A percentile compares a stretch with the other conserved stretches of the same genome.
Evolutionary conservation across 148 eudicot species (phyloP).

Genomic region (Amaranthus hypochondriacus): DNA sequence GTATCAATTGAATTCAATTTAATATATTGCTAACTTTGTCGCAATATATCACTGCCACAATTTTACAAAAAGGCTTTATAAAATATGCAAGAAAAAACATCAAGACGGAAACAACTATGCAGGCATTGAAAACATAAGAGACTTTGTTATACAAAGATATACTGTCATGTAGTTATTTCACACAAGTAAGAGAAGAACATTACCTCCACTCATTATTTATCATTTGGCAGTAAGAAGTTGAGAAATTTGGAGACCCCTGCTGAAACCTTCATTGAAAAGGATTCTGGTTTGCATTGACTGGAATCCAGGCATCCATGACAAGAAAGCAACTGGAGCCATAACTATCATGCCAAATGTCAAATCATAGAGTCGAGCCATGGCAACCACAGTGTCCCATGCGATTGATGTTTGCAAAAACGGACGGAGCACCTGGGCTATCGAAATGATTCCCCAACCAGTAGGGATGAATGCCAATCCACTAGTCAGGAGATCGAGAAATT

Average conservation of each 20-base stretch:
- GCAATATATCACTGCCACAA: too few species aligned
- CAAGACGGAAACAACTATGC: too few species aligned
- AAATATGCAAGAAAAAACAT: too few species aligned
- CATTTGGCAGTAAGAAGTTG: slow-evolving; percentile 68
- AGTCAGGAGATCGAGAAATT: slow-evolving; percentile 56
- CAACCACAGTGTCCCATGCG: slow-evolving; percentile 79
- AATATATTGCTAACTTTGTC: slow-evolving; percentile 1
- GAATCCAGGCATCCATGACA: slow-evolving; percentile 96
- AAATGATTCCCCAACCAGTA: slow-evolving; percentile 85
- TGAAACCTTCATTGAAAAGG: slow-evolving; percentile 87
- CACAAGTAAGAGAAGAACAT: not conserved
- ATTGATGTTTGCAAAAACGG: slow-evolving; percentile 71
- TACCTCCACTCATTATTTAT: slow-evolving; percentile 38
- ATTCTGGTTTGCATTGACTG: slow-evolving; percentile 94
- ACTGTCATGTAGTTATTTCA: too few species aligned
- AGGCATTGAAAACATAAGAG: too few species aligned
- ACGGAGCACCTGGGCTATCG: slow-evolving; percentile 80
- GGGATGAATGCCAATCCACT: slow-evolving; percentile 85
- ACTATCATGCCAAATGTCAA: slow-evolving; percentile 69
- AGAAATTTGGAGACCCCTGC: slow-evolving; percentile 88
- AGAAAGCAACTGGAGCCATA: slow-evolving; percentile 76
- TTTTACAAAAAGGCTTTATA: too few species aligned
- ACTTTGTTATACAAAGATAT: too few species aligned
- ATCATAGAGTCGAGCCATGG: slow-evolving; percentile 87
- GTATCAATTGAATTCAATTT: slow-evolving; percentile 6